Evolutionary conservation across 2,329 filamentous ascomycete species (phyloP).

Genomic region (Teratosphaeria destructans): DNA sequence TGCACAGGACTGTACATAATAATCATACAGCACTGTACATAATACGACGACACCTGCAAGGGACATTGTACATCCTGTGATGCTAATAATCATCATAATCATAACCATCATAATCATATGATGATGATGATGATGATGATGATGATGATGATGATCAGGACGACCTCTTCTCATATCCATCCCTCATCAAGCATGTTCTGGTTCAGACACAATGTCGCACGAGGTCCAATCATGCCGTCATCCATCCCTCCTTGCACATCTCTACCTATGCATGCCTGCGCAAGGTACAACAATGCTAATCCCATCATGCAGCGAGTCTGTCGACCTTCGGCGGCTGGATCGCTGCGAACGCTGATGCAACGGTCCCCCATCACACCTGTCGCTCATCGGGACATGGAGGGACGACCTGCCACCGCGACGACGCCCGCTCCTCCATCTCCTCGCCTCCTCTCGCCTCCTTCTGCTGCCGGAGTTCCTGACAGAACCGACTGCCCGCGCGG

Average conservation of each 20-base stretch:
- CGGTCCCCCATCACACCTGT: conserved; percentile 7
- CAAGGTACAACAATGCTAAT: too few relatives aligned
- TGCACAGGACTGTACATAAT: not conserved
- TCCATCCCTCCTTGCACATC: too few relatives aligned
- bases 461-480: conserved; percentile 45
- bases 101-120: too few relatives aligned
- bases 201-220: too few relatives aligned
- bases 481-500: conserved; percentile 50
- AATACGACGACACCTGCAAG: not conserved
- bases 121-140: too few relatives aligned
- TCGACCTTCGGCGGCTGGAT: not conserved
- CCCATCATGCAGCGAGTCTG: too few relatives aligned
- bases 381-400: conserved; percentile 9
- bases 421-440: not conserved
- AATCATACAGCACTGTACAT: not conserved
- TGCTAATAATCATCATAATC: too few relatives aligned
- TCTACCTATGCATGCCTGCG: too few relatives aligned
- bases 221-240: too few relatives aligned
- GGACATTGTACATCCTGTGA: not conserved
- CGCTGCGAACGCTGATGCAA: not conserved
- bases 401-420: not conserved
- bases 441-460: conserved; percentile 26
- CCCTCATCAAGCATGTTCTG: too few relatives aligned
- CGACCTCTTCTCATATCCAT: too few relatives aligned
- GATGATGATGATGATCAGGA: too few relatives aligned